Conservation (phyloP, 176 grass and related monocot species). For the Tillandsia fasciculata region DNA sequence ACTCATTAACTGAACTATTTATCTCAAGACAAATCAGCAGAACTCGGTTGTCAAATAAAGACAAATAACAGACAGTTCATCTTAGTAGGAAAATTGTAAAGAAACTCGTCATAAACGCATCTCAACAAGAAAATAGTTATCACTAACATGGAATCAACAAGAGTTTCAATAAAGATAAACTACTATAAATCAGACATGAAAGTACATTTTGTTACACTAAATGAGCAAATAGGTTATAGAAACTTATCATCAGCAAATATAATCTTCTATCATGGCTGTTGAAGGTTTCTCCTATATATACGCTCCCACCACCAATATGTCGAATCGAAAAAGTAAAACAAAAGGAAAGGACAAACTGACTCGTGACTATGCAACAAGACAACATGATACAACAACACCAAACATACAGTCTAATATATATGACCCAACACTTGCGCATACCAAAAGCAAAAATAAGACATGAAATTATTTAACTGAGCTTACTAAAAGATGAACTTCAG, state of each 20-base stretch:
- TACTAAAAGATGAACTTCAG: slow-evolving; percentile 25
- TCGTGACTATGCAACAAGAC: background rate
- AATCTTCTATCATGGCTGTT: background rate
- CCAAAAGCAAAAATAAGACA: slow-evolving; percentile 16
- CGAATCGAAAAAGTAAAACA: background rate
- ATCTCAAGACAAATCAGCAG: no score
- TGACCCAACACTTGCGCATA: background rate
- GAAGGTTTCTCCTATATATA: background rate
- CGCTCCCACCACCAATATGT: background rate
- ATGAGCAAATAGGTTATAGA: background rate
- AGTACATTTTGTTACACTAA: background rate
- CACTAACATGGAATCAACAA: background rate
- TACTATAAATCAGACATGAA: background rate
- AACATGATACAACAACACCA: background rate
- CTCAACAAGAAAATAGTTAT: no score
- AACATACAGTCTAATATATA: background rate
- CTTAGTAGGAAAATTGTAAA: no score
- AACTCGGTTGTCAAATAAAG: no score
- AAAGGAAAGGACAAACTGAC: background rate
- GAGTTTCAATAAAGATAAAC: background rate
- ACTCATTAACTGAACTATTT: no score
- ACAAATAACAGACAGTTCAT: no score
- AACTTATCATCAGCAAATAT: background rate
- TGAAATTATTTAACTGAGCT: slow-evolving; percentile 25
- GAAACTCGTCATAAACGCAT: no score